Evolutionary conservation across 1,139 yeast species (phyloP).

Genomic region (Kluyveromyces sp.): DNA sequence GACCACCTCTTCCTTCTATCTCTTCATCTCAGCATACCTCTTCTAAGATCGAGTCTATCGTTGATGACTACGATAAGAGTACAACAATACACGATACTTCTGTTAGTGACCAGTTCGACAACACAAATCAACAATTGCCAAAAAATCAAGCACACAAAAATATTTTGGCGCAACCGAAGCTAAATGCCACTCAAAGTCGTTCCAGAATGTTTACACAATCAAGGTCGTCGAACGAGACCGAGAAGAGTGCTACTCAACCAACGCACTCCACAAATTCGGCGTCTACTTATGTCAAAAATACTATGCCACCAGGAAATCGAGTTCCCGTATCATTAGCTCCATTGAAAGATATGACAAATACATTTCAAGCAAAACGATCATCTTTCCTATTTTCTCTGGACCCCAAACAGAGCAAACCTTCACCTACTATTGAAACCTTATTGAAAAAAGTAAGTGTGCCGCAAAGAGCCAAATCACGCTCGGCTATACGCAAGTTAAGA

Average conservation of each 20-base stretch:
- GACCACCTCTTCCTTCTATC: neutral
- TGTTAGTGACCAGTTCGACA: neutral
- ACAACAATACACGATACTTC: neutral
- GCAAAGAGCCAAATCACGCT: constrained; percentile 10
- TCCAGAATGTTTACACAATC: neutral
- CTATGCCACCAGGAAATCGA: neutral
- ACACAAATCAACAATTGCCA: neutral
- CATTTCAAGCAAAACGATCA: constrained; percentile 11
- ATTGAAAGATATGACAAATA: constrained; percentile 5
- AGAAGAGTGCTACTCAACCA: too few species aligned
- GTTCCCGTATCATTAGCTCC: neutral
- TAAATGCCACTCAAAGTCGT: neutral
- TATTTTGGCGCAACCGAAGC: constrained; percentile 3
- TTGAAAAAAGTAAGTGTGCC: constrained; percentile 10
- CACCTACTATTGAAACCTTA: constrained; percentile 15
- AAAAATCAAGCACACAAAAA: neutral
- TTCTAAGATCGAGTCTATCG: constrained; percentile 3
- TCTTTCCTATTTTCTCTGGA: constrained; percentile 19
- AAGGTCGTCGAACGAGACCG: neutral
- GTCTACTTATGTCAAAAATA: neutral
- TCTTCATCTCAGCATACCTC: constrained; percentile 5
- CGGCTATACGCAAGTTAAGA: constrained; percentile 10
- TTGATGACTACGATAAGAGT: constrained; percentile 3
- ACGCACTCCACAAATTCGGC: neutral
- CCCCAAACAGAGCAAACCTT: constrained; percentile 28